These are phyloP conservation scores for Yarrowia galli DNA, from an alignment of 1,139 yeast species.

Conservation along the genomic window DNA sequence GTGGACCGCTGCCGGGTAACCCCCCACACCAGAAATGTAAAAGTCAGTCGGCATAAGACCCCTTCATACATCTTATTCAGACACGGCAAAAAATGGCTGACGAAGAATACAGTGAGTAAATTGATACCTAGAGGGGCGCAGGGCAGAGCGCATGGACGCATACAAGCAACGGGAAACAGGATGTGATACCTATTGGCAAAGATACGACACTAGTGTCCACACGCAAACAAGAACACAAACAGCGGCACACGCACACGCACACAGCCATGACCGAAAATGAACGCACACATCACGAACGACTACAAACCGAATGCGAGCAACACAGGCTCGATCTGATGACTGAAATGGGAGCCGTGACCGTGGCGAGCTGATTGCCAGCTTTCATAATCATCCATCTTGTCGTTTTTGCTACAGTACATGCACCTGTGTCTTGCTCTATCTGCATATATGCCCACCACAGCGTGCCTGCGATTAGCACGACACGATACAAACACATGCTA, in stretches of 20 bases:
- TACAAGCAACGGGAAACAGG: background rate
- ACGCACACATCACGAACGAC: too few relatives aligned
- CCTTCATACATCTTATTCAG: slow-evolving; percentile 14
- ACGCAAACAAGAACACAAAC: too few relatives aligned
- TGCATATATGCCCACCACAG: background rate
- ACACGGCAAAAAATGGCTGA: slow-evolving; percentile 30
- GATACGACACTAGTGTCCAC: background rate
- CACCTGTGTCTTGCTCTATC: background rate
- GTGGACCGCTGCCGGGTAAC: slow-evolving; percentile 16
- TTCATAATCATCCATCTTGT: background rate
- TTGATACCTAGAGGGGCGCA: background rate
- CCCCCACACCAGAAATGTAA: background rate
- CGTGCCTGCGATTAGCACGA: background rate
- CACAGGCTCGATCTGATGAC: too few relatives aligned
- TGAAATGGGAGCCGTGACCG: too few relatives aligned
- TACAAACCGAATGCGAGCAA: too few relatives aligned
- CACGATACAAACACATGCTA: slow-evolving; percentile 3
- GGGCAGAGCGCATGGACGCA: background rate
- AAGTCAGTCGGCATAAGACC: background rate
- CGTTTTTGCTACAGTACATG: background rate
- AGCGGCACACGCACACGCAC: too few relatives aligned
- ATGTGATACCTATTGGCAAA: background rate
- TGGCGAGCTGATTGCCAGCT: too few relatives aligned
- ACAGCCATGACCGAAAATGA: too few relatives aligned
- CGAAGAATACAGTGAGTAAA: slow-evolving; percentile 38